Evolutionary conservation across 2,329 filamentous ascomycete species (phyloP), one percentile per base, ranked within the genome.

Genomic region (Venturiaceae sp.): DNA sequence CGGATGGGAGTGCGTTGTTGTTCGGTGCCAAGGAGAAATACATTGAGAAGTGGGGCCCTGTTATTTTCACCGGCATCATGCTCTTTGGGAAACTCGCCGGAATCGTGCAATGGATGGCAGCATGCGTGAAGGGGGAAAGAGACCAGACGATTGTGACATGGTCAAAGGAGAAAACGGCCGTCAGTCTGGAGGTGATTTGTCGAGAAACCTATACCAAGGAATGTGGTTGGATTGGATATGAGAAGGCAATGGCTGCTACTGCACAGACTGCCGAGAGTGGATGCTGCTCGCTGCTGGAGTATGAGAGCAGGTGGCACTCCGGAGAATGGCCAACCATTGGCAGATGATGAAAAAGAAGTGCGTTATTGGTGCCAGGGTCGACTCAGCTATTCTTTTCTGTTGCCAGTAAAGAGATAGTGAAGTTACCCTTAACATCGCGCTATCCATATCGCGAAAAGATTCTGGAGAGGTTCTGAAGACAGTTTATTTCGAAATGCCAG

Each of bases 21-120:
- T 37, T 54, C 8, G 58, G 52, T 19, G 34, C 26, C 26, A 57
- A 44, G 16, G 53, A 26, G 14, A 34, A 13, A 23, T 59, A 56
- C 26, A 19, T 57, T 3, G n/a, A 56, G 8, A 55, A 57, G 9
- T 73, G 70, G 68, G 71, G 70, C 8, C 66, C 69, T 1, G 65
- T 69, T 2, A 69, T 71, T 58, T 73, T 68, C 56, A 67, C 72
- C 19, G 71, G 71, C 6, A 66, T 67, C 19, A 69, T 71, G 33
- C 66, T 71, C 41, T 68, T 71, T 34, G 66, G 67, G n/a, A 36
- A 34, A 34, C 58, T 63, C 5, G 63, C 69, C 19, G 68, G 71
- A 53, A 59, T 73, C 33, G 62, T 72, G 23, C 60, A 66, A 16
- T 63, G 63, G 5, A 71, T 73, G 69, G 67, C 70, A 8, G 60